Evolutionary conservation across 441 rosid genomes (phyloP), one percentile per base, ranked within the genome.

Genomic region (Monsonia emarginata): DNA sequence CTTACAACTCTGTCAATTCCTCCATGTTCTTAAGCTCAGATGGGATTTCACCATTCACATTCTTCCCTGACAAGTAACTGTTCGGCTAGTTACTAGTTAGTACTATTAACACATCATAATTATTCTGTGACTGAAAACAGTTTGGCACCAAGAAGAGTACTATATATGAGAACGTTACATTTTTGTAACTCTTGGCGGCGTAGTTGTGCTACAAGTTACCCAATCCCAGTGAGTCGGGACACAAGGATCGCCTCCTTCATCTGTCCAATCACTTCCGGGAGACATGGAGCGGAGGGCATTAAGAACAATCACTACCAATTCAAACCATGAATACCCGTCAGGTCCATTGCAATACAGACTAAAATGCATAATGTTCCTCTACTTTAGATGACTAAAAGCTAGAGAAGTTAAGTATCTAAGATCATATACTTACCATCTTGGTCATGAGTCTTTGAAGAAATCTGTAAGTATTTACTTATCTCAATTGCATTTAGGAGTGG

Each of bases 191-290:
- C 97, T 86, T 67, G 97, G 93, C 27, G 93, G 87, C 28, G 79
- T 50, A n/a, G 84, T 80, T 68, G 78, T 72, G 81, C 86, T 79
- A 68, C 98, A 93, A 69, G 70, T 78, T 73, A 93, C 80, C 98
- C 97, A 87, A 9, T 83, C 85, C 96, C 96, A 90, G 13, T 63
- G 78, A 67, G 75, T 78, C 7, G 98, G 98, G 59, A 88, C 79
- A 72, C 98, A 93, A 46, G 98, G 98, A 79, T 93, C 98, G 61
- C 98, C 96, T 58, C 82, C 87, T 73, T 86, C 90, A 66, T 79
- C 84, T 22, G 78, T 74, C 86, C 84, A 80, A 69, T 56, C 77
- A 69, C 78, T 87, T 80, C 36, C 84, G 65, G 72, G 70, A 22
- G 86, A 78, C 84, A 82, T 70, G 54, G 67, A 70, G 46, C 80